Base-by-base conservation (phyloP, 2,329 filamentous ascomycete genomes). In the Botrytis paeoniae region DNA sequence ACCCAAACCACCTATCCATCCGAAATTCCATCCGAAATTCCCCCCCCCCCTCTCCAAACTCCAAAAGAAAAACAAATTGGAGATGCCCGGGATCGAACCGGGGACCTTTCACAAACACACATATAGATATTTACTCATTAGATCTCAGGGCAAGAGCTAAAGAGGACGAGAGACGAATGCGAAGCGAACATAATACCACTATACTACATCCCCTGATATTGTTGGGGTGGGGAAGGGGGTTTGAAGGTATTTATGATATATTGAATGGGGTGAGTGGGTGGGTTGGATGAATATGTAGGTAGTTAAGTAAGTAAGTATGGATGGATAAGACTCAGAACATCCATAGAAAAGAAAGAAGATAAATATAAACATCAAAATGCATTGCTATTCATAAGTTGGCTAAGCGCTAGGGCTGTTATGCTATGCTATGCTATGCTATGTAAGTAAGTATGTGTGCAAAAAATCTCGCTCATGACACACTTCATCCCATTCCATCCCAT, bases 171-270 rank as follows among this genome's bases (percentile, higher is more conserved):
- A 6, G n/a, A 16, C 0, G 14, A 57, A 61, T 61, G 59, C 59
- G 59, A 61, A 61, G 59, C 59, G 59, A 61, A 61, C 59, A 61
- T 61, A 61, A 61, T 61, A 61, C 59, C 59, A 61, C 59, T 61
- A 61, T 61, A 61, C 59, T 61, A 61, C 59, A 61, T 61, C 59
- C 59, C 59, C 59, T 8, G 4, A 1, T 39, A 25, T 16, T 61
- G 4, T 25, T 37, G 5, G 12, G 4, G 4, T 57, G 12, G 1
- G 0, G 1, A 1, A 0, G 3, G 3, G 8, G 0, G 8, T 1
- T 48, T 10, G 20, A 2, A 8, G 20, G 0, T 0, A 22, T n/a
- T n/a, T n/a, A n/a, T n/a, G 14, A 41, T 20, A 7, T 51, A 25
- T 12, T n/a, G 22, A 22, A 41, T 51, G 51, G 51, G 25, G 51